Evolutionary conservation across 1,139 yeast genomes (phyloP).

Genomic region (Sugiyamaella neomexicana): DNA sequence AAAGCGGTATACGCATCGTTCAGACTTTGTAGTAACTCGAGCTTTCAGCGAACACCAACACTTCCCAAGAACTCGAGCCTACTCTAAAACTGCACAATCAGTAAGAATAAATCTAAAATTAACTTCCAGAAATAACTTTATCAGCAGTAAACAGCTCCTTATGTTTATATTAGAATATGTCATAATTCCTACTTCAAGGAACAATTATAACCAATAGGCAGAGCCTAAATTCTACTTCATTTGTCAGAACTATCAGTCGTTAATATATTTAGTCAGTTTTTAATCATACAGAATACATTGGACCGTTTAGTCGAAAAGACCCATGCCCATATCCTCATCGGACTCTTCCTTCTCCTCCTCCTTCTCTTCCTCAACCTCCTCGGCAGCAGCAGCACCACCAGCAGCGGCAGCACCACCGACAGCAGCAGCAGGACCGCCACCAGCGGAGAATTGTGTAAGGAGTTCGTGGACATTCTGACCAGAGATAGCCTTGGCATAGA

Average conservation of each 20-base stretch:
- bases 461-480: constrained; percentile 95
- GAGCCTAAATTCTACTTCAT: background rate
- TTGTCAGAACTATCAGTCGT: background rate
- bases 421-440: constrained; percentile 52
- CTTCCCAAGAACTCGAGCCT: too few relatives aligned
- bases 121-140: too few relatives aligned
- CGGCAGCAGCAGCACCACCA: constrained; percentile 66
- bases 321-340: constrained; percentile 44
- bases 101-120: too few relatives aligned
- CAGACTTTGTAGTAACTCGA: too few relatives aligned
- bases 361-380: constrained; percentile 36
- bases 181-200: too few relatives aligned
- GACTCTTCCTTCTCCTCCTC: constrained; percentile 37
- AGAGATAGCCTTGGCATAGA: constrained; percentile 94
- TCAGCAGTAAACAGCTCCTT: too few relatives aligned
- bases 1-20: too few relatives aligned
- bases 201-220: too few relatives aligned
- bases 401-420: constrained; percentile 59
- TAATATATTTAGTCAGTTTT: constrained; percentile 13
- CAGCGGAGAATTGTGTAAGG: constrained; percentile 73
- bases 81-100: too few relatives aligned
- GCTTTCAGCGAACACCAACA: too few relatives aligned
- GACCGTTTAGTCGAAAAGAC: constrained; percentile 42
- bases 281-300: constrained; percentile 10
- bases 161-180: too few relatives aligned